These are phyloP conservation scores for Glebionis coronaria DNA, from an alignment of 129 eudicot genomes.

Conservation along the genomic window DNA sequence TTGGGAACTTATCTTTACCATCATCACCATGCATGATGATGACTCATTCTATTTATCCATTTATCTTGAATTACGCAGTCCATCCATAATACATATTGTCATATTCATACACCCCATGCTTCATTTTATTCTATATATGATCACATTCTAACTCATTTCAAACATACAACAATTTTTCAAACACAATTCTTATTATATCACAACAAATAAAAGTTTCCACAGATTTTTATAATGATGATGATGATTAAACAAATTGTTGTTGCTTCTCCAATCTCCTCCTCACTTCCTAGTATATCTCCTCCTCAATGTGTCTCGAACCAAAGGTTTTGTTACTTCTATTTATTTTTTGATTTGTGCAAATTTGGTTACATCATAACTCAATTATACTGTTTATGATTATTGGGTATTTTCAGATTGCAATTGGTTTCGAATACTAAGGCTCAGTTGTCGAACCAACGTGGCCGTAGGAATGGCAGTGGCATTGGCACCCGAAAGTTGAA, in stretches of 20 bases:
- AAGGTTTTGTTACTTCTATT: constrained; percentile 14
- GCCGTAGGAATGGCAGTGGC: constrained; percentile 13
- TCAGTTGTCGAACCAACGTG: constrained; percentile 31
- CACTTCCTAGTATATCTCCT: constrained; percentile 13
- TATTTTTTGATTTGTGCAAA: not conserved
- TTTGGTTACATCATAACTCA: not conserved
- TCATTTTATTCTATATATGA: not conserved
- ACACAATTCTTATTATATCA: constrained; percentile 7
- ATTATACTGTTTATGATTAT: not conserved
- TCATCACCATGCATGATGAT: not conserved
- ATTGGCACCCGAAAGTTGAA: constrained; percentile 31
- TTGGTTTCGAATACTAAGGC: constrained; percentile 10
- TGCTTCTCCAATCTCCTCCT: constrained; percentile 23
- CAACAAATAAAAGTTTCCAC: not conserved
- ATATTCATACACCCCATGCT: constrained; percentile 28
- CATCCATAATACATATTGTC: constrained; percentile 15
- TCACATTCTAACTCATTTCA: not conserved
- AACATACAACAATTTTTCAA: no score
- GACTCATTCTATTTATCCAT: constrained; percentile 24
- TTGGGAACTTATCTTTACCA: constrained; percentile 15
- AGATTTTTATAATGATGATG: not conserved
- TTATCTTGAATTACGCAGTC: not conserved
- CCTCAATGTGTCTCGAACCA: constrained; percentile 19
- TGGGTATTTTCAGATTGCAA: constrained; percentile 10
- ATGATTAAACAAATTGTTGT: constrained; percentile 21